Evolutionary conservation across 768 basidiomycete species (phyloP).

Genomic region (Kockovaella imperatae): DNA sequence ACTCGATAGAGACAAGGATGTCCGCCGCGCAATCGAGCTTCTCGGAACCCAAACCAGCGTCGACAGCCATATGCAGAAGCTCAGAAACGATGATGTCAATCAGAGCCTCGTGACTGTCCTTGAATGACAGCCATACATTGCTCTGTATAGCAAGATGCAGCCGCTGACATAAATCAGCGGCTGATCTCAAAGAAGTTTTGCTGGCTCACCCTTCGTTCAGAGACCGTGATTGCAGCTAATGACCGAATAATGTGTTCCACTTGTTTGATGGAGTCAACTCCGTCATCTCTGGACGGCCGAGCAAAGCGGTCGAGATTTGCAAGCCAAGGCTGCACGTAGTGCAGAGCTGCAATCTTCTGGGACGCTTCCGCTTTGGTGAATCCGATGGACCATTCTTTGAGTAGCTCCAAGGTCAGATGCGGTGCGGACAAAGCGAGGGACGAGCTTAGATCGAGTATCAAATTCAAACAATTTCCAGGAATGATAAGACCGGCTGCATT

Average conservation of each 20-base stretch:
- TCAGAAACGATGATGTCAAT: conserved; percentile 72
- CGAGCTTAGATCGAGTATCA: conserved; percentile 10
- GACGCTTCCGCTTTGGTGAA: conserved; percentile 47
- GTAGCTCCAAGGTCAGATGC: conserved; percentile 75
- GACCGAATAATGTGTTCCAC: conserved; percentile 74
- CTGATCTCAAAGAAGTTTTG: not conserved
- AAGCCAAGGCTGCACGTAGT: conserved; percentile 84
- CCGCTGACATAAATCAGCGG: conserved; percentile 44
- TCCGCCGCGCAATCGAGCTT: conserved; percentile 69
- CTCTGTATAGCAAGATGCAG: conserved; percentile 61
- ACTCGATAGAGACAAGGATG: conserved; percentile 64
- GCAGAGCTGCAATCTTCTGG: conserved; percentile 64
- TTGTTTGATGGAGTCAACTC: conserved; percentile 63
- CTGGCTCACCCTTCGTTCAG: conserved; percentile 59
- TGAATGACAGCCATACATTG: conserved; percentile 69
- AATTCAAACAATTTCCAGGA: conserved; percentile 24
- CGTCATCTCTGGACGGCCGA: conserved; percentile 61
- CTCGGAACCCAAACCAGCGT: conserved; percentile 67
- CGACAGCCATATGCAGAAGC: conserved; percentile 70
- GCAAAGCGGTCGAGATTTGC: conserved; percentile 66
- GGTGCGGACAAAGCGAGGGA: conserved; percentile 47
- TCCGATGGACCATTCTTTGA: conserved; percentile 69
- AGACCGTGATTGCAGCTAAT: conserved; percentile 64
- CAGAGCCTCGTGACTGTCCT: conserved; percentile 58
- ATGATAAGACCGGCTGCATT: conserved; percentile 22